These are phyloP conservation scores for Wickerhamomyces sp. DNA, from an alignment of 1,139 yeast genomes.

Conservation along the genomic window DNA sequence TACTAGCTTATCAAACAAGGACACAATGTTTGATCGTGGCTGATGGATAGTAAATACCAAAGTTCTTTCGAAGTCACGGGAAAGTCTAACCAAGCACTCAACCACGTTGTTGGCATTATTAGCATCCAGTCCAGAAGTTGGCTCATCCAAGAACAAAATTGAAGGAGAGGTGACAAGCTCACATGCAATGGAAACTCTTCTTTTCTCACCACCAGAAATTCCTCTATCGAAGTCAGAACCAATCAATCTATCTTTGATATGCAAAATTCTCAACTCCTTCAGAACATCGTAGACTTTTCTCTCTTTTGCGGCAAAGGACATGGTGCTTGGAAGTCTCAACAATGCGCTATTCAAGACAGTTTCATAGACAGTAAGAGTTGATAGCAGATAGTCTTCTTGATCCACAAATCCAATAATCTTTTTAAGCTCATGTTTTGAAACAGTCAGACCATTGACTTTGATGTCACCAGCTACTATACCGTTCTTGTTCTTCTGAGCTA, in stretches of 20 bases:
- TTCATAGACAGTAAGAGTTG: slow-evolving; percentile 92
- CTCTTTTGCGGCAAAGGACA: slow-evolving; percentile 70
- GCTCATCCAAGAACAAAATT: slow-evolving; percentile 77
- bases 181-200: slow-evolving; percentile 87
- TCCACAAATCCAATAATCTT: slow-evolving; percentile 93
- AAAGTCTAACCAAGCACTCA: slow-evolving; percentile 75
- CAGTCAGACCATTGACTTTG: slow-evolving; percentile 61
- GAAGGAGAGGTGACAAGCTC: slow-evolving; percentile 85
- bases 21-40: slow-evolving; percentile 94
- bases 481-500: slow-evolving; percentile 81
- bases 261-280: slow-evolving; percentile 75
- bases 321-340: slow-evolving; percentile 72
- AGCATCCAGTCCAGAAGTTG: slow-evolving; percentile 93
- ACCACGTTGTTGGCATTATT: slow-evolving; percentile 89
- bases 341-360: slow-evolving; percentile 91
- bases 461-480: slow-evolving; percentile 65
- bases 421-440: slow-evolving; percentile 41
- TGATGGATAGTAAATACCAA: slow-evolving; percentile 92
- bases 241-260: slow-evolving; percentile 77
- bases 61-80: slow-evolving; percentile 78
- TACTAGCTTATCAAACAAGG: slow-evolving; percentile 77
- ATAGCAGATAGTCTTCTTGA: slow-evolving; percentile 86
- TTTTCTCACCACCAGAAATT: slow-evolving; percentile 89
- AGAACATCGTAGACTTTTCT: slow-evolving; percentile 81
- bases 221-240: slow-evolving; percentile 91